Conservation (phyloP, 2,329 filamentous ascomycete species). For the Fusarium coicis region DNA sequence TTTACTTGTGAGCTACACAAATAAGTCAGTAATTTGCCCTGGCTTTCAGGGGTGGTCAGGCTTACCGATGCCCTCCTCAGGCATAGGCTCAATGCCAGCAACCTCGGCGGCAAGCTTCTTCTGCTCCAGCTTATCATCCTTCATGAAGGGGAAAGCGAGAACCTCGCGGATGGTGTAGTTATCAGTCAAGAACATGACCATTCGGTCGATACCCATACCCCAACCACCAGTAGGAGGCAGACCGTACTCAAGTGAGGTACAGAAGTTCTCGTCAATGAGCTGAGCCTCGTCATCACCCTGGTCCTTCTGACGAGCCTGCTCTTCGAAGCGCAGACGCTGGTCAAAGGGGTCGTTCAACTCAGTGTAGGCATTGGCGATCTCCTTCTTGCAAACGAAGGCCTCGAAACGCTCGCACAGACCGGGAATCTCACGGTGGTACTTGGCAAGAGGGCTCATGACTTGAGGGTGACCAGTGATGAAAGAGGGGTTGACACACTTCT, state of each 20-base stretch:
- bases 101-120: conserved; percentile 55
- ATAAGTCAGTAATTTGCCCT: conserved; percentile 10
- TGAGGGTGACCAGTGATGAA: conserved; percentile 72
- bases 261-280: conserved; percentile 95
- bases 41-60: background rate
- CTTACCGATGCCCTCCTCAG: conserved; percentile 45
- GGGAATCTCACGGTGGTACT: conserved; percentile 84
- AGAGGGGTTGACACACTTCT: conserved; percentile 89
- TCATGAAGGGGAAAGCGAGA: conserved; percentile 97
- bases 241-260: conserved; percentile 87
- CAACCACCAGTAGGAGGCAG: conserved; percentile 95
- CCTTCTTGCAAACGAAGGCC: conserved; percentile 81
- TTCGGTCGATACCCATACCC: conserved; percentile 94
- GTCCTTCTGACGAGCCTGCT: conserved; percentile 95
- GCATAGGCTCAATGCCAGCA: conserved; percentile 43
- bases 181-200: conserved; percentile 96
- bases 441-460: conserved; percentile 90
- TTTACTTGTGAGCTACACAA: conserved; percentile 41
- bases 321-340: conserved; percentile 85
- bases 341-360: conserved; percentile 95
- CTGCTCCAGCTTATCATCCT: conserved; percentile 71
- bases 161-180: conserved; percentile 96
- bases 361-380: conserved; percentile 96
- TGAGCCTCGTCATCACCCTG: conserved; percentile 98
- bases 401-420: conserved; percentile 98